Percentiles rank a stretch among this genome's conserved stretches.
phyloP scores from a whole-genome alignment of 768 basidiomycete species.

The Tylopilus vinaceipallidus region DNA sequence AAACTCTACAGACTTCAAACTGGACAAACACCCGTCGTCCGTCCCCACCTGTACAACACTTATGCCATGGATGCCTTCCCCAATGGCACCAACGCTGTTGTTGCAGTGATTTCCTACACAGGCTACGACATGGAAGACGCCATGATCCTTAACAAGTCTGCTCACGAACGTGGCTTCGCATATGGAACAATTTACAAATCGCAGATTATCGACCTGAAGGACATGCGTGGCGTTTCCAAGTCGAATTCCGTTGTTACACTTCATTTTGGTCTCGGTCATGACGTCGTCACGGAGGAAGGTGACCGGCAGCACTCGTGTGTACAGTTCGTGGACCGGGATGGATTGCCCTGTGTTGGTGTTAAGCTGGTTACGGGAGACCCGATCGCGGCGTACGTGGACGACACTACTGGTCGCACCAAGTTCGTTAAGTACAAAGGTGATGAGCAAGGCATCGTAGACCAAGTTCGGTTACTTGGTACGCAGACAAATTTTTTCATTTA shows the following conservation, averaged over 20 bases:
- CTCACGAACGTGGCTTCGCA: constrained; percentile 95
- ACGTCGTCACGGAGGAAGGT: constrained; percentile 59
- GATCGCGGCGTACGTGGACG: constrained; percentile 85
- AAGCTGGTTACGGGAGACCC: constrained; percentile 71
- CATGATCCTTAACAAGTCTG: constrained; percentile 99
- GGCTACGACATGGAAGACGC: constrained; percentile 99
- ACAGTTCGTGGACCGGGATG: constrained; percentile 73
- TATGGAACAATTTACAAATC: constrained; percentile 98
- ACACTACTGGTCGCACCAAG: constrained; percentile 75
- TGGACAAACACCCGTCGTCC: constrained; percentile 92
- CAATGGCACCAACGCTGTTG: constrained; percentile 96
- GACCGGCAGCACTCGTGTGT: constrained; percentile 41
- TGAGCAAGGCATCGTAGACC: constrained; percentile 84
- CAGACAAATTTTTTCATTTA: background rate
- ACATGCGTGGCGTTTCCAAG: constrained; percentile 66
- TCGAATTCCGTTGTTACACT: constrained; percentile 56
- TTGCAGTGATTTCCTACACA: constrained; percentile 99
- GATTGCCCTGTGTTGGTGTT: constrained; percentile 77
- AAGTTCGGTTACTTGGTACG: constrained; percentile 86
- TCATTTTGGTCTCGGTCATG: constrained; percentile 88
- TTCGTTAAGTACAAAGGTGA: constrained; percentile 97
- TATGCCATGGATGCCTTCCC: constrained; percentile 99
- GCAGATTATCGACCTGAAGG: constrained; percentile 86
- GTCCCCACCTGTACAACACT: constrained; percentile 85
- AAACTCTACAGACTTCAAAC: constrained; percentile 96